Base-by-base conservation (phyloP, 495 filamentous ascomycete genomes). In the Cairneyella variabilis region DNA sequence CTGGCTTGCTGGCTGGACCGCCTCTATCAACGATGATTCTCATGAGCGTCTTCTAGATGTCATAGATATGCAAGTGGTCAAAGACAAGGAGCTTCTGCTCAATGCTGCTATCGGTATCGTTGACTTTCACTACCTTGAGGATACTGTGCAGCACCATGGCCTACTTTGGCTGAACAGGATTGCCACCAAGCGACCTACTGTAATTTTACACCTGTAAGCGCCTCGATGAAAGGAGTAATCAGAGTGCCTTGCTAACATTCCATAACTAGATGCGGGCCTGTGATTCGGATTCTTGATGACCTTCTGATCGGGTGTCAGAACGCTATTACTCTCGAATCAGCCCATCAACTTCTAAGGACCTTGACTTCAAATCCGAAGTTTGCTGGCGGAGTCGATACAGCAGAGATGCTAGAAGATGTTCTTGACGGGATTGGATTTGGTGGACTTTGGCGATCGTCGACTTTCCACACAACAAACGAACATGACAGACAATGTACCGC, bases 351-450 rank as follows among this genome's bases (percentile, higher is more conserved):
- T 23, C 65, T 80, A 44, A 69, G 72, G 51, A 77, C 71, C 18
- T 45, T 83, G 26, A 77, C 75, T 22, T 66, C 67, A 0, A 73
- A 77, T 39, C 56, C 70, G 0, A 68, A 68, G 44, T 75, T 77
- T 44, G 51, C 71, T 32, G 60, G 58, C 5, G 53, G 71, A 20
- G 69, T 75, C 26, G 60, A 69, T 51, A 63, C 61, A 1, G 65
- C 62, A 12, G 64, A 65, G 16, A 61, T 66, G 56, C 54, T 81
- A 16, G 68, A 60, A 32, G 72, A 77, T 26, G 64, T 73, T 3
- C 63, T 82, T 17, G 75, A 79, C 28, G 75, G 76, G 10, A 77
- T 77, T 68, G 78, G 78, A n/a, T 80, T 83, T 49, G 71, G 69
- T 4, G 79, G 79, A 3, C 58, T 83, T 14, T 82, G 76, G 74